Evolutionary conservation across 768 basidiomycete species (phyloP), one percentile per base, ranked within the genome.

Genomic region (Amanita jacksonii): DNA sequence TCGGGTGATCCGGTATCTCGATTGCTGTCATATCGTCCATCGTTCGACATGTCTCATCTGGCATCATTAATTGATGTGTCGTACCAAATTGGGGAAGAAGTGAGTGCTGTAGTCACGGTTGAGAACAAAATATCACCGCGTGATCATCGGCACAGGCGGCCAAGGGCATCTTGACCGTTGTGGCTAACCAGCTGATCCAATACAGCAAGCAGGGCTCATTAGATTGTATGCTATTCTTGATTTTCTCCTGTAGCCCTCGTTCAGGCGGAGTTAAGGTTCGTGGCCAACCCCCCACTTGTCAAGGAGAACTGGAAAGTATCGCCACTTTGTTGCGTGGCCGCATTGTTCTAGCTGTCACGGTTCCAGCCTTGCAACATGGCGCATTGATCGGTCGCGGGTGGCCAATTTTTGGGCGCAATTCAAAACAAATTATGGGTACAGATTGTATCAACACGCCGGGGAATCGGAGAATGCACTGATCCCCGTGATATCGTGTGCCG

Each of bases 331-430:
- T 94, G 43, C 78, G 82, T 39, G 87, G 96, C 60, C 88, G 90
- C 35, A 76, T 96, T 48, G 74, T 93, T 24, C 62, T 91, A 38
- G 94, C 77, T 30, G 81, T 91, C 20, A 80, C 80, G 12, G 79
- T 98, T 9, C 89, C 94, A 33, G 76, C 78, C 15, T 54, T 69
- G 6, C 81, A 86, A 47, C 94, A 99, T 61, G 86, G 92, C 46
- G 74, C 74, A 27, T 74, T 97, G 51, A 98, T 99, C 55, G 96
- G 96, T 32, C 81, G 91, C 46, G 92, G n/a, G 93, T 28, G 94
- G 94, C 31, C 81, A 87, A 56, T 78, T 90, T 53, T 62, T 98
- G 46, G 85, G 77, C 54, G 90, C 90, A 31, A 63, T 97, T 28
- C 92, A 98, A 70, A 68, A 70, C 37, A 85, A 85, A 57, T 76